Evolutionary conservation across 2,329 filamentous ascomycete species (phyloP), one percentile per base, ranked within the genome.

Genomic region (Calonectria crousiana): DNA sequence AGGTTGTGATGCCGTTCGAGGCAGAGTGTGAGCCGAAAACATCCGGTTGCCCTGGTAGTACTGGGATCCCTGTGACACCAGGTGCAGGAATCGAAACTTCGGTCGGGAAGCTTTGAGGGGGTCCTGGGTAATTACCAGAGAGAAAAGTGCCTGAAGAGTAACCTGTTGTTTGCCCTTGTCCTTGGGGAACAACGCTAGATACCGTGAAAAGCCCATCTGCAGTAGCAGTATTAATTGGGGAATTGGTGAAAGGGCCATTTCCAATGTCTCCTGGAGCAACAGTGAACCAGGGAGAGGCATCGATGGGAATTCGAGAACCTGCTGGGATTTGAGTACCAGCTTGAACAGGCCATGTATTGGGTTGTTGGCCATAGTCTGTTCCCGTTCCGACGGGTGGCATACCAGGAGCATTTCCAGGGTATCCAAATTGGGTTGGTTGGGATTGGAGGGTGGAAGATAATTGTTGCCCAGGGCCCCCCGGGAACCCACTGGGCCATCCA

Each of bases 201-300:
- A 72, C 62, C 5, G 72, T 72, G n/a, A 53, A 67, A 18, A 73
- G 13, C 6, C 73, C 73, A 70, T 81, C 78, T 2, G 72, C 60
- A 13, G 78, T 78, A 38, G 69, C 70, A 32, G 79, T 74, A 16
- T 79, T 79, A 53, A 80, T 64, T 47, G 69, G 80, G 51, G 78
- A 74, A 38, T 74, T 60, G 20, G 77, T 58, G 13, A 67, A 32
- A 28, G 75, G 73, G 23, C 56, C 74, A 56, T 51, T 74, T 53
- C 67, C 67, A 38, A 64, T 60, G 38, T 51, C 73, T 2, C 66
- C 77, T 32, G 73, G 74, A 23, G 52, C 28, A 34, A 74, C 73
- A 26, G 79, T 78, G 16, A 67, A 38, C 72, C 72, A 75, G n/a
- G 78, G 67, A 23, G 67, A 70, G 49, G 44, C 69, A 23, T 73